These are phyloP conservation scores for Ascochyta rabiei DNA, from an alignment of 2,329 filamentous ascomycete genomes.

Conservation along the genomic window DNA sequence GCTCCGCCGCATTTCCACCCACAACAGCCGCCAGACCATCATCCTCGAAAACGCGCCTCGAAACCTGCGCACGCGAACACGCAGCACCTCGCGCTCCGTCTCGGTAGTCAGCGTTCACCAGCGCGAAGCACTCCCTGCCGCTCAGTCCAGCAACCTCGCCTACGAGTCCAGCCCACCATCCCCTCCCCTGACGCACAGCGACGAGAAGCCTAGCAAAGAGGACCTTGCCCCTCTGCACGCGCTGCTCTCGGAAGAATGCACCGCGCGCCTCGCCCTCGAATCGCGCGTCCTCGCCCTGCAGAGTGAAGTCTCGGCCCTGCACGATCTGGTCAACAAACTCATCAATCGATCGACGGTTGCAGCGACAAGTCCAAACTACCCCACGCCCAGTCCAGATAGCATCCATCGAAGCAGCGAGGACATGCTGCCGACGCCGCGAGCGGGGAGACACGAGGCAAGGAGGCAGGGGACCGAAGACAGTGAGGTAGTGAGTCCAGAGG, in stretches of 20 bases:
- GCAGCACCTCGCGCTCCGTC: conserved; percentile 32
- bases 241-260: conserved; percentile 38
- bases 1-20: conserved; percentile 40
- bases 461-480: conserved; percentile 8
- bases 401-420: conserved; percentile 23
- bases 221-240: conserved; percentile 29
- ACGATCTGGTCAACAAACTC: conserved; percentile 39
- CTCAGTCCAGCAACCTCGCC: conserved; percentile 5
- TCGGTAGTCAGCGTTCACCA: conserved; percentile 17
- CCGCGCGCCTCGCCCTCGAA: conserved; percentile 43
- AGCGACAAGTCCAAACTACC: conserved; percentile 32
- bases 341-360: conserved; percentile 15
- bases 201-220: conserved; percentile 7
- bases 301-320: conserved; percentile 39
- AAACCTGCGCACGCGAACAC: conserved; percentile 39
- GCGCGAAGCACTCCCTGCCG: conserved; percentile 1
- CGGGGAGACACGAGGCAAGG: conserved; percentile 13
- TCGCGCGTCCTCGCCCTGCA: conserved; percentile 40
- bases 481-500: conserved; percentile 40
- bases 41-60: conserved; percentile 47
- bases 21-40: conserved; percentile 47
- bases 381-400: conserved; percentile 44
- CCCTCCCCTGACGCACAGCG: conserved; percentile 7
- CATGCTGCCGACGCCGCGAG: conserved; percentile 34
- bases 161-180: conserved; percentile 12